Conservation (phyloP, 352 stramenopile genomes). For the Phytophthora sojae region DNA sequence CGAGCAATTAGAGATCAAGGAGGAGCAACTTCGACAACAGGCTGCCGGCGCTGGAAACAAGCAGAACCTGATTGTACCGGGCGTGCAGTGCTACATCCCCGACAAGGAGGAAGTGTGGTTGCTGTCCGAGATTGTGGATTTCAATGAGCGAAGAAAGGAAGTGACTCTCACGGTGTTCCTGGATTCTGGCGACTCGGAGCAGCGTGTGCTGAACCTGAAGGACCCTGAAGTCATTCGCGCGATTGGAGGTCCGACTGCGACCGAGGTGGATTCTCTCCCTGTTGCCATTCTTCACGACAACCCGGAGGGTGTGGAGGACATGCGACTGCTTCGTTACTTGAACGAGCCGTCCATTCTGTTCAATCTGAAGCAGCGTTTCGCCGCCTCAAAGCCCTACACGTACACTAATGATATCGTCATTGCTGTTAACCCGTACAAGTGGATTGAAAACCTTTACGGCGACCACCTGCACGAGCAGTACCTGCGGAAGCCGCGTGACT, state of each 20-base stretch:
- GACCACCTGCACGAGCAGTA: conserved; percentile 90
- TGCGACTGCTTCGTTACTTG: conserved; percentile 89
- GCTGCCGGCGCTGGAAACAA: conserved; percentile 70
- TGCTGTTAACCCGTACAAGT: conserved; percentile 98
- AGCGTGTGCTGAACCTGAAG: conserved; percentile 83
- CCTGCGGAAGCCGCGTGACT: conserved; percentile 71
- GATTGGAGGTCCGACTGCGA: conserved; percentile 76
- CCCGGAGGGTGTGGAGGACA: conserved; percentile 82
- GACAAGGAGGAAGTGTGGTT: conserved; percentile 90
- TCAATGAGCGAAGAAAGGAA: conserved; percentile 84
- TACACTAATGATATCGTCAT: conserved; percentile 98
- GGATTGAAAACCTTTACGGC: conserved; percentile 92
- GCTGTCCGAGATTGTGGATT: conserved; percentile 82
- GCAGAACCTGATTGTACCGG: conserved; percentile 87
- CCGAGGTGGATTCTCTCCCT: conserved; percentile 83
- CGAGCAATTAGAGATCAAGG: conserved; percentile 81
- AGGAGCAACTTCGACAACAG: conserved; percentile 76
- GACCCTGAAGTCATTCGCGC: conserved; percentile 86
- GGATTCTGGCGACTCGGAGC: conserved; percentile 68
- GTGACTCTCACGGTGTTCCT: conserved; percentile 82
- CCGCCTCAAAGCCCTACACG: conserved; percentile 95
- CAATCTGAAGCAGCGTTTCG: conserved; percentile 93
- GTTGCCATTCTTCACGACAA: conserved; percentile 86
- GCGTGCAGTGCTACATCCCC: conserved; percentile 91
- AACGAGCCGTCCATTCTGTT: conserved; percentile 95